phyloP scores from a whole-genome alignment of 1,284 basidiomycete species.

The Leucoagaricus sp. region DNA sequence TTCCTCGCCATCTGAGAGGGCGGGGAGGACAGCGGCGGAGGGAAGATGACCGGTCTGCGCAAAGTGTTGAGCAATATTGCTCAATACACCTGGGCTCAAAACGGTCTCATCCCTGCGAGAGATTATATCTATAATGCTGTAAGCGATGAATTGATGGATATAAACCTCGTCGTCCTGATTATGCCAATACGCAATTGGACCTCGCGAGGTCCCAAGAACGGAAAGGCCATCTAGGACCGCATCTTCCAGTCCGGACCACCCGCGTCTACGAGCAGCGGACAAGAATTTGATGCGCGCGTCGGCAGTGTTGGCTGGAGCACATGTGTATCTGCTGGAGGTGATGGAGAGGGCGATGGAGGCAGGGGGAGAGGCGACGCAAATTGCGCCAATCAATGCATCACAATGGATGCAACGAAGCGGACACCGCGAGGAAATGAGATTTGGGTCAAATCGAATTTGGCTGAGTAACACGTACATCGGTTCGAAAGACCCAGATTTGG shows the following conservation, averaged over 20 bases:
- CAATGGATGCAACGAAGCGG: neutral
- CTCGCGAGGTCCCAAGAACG: neutral
- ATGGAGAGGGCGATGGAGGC: neutral
- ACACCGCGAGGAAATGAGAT: neutral
- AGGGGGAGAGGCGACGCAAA: too few relatives aligned
- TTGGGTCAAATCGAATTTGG: neutral
- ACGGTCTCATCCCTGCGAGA: neutral
- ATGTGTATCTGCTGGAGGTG: constrained; percentile 1
- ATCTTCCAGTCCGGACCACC: constrained; percentile 3
- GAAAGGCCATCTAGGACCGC: neutral
- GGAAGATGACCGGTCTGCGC: neutral
- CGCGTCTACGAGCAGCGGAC: neutral
- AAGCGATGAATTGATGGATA: neutral
- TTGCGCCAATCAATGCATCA: neutral
- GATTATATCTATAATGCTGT: neutral
- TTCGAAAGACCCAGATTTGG: neutral
- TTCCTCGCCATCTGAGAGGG: neutral
- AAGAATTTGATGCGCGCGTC: neutral
- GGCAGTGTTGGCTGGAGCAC: neutral
- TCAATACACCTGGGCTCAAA: neutral
- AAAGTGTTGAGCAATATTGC: neutral
- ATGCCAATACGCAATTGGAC: neutral
- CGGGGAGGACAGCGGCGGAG: neutral
- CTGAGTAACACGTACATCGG: neutral
- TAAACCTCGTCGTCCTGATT: constrained; percentile 1